These are phyloP conservation scores for Trypanosoma melophagium DNA, from an alignment of 208 protist species.

Conservation along the genomic window DNA sequence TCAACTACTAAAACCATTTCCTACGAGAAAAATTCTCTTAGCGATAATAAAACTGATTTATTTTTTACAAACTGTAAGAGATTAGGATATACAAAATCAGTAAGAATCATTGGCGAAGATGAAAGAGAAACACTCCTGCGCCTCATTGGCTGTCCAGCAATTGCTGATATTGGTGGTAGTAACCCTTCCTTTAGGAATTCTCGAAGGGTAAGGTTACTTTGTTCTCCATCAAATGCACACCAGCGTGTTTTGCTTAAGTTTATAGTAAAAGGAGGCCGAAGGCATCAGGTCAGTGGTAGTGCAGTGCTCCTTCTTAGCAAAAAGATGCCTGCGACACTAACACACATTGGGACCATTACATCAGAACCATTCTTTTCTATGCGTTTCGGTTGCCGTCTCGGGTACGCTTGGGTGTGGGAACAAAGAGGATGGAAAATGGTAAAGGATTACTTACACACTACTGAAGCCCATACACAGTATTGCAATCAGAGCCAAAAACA, in stretches of 20 bases:
- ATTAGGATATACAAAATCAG: slow-evolving; percentile 24
- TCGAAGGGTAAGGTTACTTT: slow-evolving; percentile 12
- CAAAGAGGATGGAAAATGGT: slow-evolving; percentile 12
- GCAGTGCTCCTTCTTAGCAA: slow-evolving; percentile 32
- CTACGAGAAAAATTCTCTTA: no score
- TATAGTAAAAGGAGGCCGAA: slow-evolving; percentile 6
- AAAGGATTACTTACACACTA: not conserved
- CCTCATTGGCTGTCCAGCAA: slow-evolving; percentile 46
- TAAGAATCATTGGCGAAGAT: slow-evolving; percentile 36
- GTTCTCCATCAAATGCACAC: slow-evolving; percentile 38
- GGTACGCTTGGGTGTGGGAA: slow-evolving; percentile 54
- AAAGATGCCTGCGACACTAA: slow-evolving; percentile 17
- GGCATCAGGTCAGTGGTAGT: slow-evolving; percentile 28
- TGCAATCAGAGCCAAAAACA: not conserved
- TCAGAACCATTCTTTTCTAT: slow-evolving; percentile 59
- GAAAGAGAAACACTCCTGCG: slow-evolving; percentile 53
- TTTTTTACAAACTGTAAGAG: not conserved
- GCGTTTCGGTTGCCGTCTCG: slow-evolving; percentile 60
- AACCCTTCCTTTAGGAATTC: slow-evolving; percentile 4
- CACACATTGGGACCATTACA: slow-evolving; percentile 46
- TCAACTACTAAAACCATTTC: no score
- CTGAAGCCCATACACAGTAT: not conserved
- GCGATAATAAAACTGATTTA: not conserved
- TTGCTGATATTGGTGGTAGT: slow-evolving; percentile 36
- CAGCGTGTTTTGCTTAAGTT: slow-evolving; percentile 46